Base-by-base conservation (phyloP, 2,329 filamentous ascomycete species). In the Xylaria sp. region DNA sequence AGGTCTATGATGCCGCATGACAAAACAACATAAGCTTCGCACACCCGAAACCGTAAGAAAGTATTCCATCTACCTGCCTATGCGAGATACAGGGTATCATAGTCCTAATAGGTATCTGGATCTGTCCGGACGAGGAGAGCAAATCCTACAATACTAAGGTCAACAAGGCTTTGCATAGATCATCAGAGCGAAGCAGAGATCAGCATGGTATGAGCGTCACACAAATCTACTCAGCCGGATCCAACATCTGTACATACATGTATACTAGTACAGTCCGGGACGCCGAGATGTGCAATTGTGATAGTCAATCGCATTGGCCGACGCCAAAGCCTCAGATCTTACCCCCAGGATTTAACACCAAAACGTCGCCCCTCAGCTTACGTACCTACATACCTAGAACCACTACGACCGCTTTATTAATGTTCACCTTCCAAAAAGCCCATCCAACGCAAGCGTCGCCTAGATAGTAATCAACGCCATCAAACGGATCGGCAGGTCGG, bases 301-400 rank as follows among this genome's bases (percentile, higher is more conserved):
- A 66, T 51, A 11, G 45, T 20, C 50, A 49, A 60, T 42, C 36
- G 15, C 20, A 49, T 50, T n/a, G n/a, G n/a, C n/a, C n/a, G n/a
- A 38, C 9, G 25, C 42, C 33, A 63, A 50, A 50, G 31, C 29
- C 44, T 17, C 29, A 42, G 38, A 36, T 53, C 29, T 36, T 27
- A 53, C 49, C 49, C 47, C 59, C 27, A 25, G 50, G 22, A 57
- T 49, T 63, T 20, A 49, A 47, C 25, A 27, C 38, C 31, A 45
- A 25, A 29, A 22, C 44, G 33, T 54, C 55, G 55, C 65, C 66
- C 55, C 59, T 66, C 59, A 63, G 63, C 66, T 68, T 63, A 63
- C 63, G 36, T 58, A 63, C 63, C 29, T 58, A 63, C 56, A 50
- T 61, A 29, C 15, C 22, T 51, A 51, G 10, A 45, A 15, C 29